Percentiles rank a stretch among this genome's conserved stretches.
Evolutionary conservation across 2,329 filamentous ascomycete genomes (phyloP).

Genomic region (Alternaria conjuncta): DNA sequence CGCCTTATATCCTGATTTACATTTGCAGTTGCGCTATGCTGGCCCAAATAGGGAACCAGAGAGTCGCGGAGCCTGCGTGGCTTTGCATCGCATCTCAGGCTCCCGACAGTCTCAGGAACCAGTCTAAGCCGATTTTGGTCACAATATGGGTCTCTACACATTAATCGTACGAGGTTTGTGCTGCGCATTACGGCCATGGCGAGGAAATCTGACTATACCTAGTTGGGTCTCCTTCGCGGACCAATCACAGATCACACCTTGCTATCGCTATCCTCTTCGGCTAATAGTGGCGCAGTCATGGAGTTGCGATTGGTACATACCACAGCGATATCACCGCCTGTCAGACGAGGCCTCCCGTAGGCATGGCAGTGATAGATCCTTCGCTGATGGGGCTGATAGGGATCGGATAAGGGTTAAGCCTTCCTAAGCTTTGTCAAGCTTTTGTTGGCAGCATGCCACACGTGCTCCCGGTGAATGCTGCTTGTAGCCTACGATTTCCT

Average conservation of each 20-base stretch:
- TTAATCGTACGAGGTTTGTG: background rate
- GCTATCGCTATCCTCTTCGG: background rate
- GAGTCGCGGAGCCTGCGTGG: background rate
- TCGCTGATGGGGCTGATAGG: background rate
- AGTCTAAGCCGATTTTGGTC: background rate
- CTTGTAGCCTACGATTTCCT: background rate
- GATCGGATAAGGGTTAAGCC: background rate
- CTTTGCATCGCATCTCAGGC: background rate
- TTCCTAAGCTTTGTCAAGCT: background rate
- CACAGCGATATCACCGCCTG: background rate
- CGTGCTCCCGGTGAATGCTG: background rate
- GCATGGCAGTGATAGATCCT: background rate
- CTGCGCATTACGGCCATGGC: background rate
- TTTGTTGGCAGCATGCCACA: background rate
- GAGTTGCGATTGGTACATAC: slow-evolving; percentile 6
- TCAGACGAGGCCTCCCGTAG: background rate
- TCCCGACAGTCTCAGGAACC: background rate
- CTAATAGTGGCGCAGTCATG: background rate
- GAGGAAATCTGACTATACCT: slow-evolving; percentile 9
- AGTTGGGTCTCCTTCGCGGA: slow-evolving; percentile 18
- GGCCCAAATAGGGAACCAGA: slow-evolving; percentile 2
- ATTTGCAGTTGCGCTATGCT: slow-evolving; percentile 1
- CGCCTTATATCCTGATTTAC: slow-evolving; percentile 13
- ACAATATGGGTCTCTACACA: background rate
- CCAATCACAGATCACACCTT: slow-evolving; percentile 22